Percentiles rank a stretch among this genome's conserved stretches.
phyloP scores from a whole-genome alignment of 306 rosid genomes.

The Castanea crenata region DNA sequence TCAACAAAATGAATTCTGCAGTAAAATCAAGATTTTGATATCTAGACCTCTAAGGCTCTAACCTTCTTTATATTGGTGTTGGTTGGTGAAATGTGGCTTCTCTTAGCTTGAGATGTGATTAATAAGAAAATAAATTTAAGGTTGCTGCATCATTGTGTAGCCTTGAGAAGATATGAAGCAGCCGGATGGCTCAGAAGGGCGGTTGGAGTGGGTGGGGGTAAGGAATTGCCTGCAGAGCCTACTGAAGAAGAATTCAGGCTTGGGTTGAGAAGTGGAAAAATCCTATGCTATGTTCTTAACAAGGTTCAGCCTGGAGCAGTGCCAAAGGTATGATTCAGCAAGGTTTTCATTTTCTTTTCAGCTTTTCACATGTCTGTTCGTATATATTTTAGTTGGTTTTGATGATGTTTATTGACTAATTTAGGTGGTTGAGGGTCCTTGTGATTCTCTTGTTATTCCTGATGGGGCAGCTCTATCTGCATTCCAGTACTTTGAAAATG shows the following conservation, averaged over 20 bases:
- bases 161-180: conserved; percentile 87
- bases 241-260: conserved; percentile 87
- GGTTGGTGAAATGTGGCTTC: not conserved
- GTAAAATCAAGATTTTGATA: not conserved
- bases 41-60: not conserved
- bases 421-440: conserved; percentile 60
- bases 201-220: conserved; percentile 79
- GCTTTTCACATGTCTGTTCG: not conserved
- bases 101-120: not conserved
- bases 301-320: conserved; percentile 79
- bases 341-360: not conserved
- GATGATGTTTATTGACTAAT: not conserved
- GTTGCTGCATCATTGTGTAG: conserved; percentile 34
- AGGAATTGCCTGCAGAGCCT: conserved; percentile 87
- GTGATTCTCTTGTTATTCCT: conserved; percentile 40
- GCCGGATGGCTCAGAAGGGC: conserved; percentile 77
- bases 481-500: conserved; percentile 56
- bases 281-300: conserved; percentile 84
- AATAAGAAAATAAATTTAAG: not conserved
- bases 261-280: conserved; percentile 83
- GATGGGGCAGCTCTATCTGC: conserved; percentile 69
- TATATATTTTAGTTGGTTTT: not conserved
- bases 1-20: not conserved
- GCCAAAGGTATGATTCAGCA: conserved; percentile 47
- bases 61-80: not conserved